These are phyloP conservation scores for Boletales sp. DNA, from an alignment of 768 basidiomycete genomes.

Conservation along the genomic window DNA sequence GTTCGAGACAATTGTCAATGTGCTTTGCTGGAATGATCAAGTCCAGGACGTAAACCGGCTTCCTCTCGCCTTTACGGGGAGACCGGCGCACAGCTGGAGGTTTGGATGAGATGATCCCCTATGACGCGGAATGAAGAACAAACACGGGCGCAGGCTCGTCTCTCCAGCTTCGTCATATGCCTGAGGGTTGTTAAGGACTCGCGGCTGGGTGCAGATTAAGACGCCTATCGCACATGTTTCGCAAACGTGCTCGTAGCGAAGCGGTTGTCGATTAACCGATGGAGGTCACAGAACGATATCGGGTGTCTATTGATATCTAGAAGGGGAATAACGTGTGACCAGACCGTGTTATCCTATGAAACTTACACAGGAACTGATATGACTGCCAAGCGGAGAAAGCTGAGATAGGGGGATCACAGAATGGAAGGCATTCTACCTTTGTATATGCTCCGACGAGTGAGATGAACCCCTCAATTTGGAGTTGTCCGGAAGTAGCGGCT, in stretches of 20 bases:
- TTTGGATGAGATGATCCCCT: constrained; percentile 8
- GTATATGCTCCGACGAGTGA: constrained; percentile 72
- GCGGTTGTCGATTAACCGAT: constrained; percentile 58
- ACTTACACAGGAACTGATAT: constrained; percentile 86
- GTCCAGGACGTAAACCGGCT: constrained; percentile 81
- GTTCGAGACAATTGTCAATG: constrained; percentile 78
- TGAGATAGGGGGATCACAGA: constrained; percentile 18
- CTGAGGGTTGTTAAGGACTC: constrained; percentile 35
- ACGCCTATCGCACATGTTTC: constrained; percentile 53
- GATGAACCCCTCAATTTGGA: constrained; percentile 78
- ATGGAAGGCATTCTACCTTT: constrained; percentile 48
- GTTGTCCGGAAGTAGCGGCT: constrained; percentile 41
- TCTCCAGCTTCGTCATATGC: constrained; percentile 67
- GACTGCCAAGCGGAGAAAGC: constrained; percentile 42
- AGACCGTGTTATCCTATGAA: neutral
- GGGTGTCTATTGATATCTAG: constrained; percentile 81
- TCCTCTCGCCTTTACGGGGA: constrained; percentile 74
- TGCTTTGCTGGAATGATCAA: constrained; percentile 60
- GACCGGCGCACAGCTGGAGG: constrained; percentile 58
- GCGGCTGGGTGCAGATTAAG: neutral
- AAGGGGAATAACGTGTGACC: neutral
- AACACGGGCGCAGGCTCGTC: constrained; percentile 27
- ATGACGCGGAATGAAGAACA: constrained; percentile 10
- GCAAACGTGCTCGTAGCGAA: constrained; percentile 71
- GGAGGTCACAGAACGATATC: constrained; percentile 61